Percentiles rank a stretch among this genome's conserved stretches.
phyloP scores from a whole-genome alignment of 2,329 filamentous ascomycete species.

The Cladosporium sp. region DNA sequence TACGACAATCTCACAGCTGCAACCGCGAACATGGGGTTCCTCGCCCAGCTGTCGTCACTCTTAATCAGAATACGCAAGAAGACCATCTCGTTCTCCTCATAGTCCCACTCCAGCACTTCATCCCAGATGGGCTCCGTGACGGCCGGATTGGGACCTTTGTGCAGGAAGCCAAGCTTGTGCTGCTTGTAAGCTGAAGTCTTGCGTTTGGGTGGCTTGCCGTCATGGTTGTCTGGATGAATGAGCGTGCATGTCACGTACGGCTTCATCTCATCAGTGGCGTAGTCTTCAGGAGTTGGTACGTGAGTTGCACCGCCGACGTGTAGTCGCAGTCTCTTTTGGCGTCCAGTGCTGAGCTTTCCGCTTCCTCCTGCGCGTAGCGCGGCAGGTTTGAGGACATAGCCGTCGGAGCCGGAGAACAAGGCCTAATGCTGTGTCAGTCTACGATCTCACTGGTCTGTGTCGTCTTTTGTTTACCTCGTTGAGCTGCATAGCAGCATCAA shows the following conservation, averaged over 20 bases:
- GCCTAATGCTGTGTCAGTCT: conserved; percentile 37
- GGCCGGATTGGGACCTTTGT: conserved; percentile 60
- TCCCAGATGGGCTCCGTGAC: conserved; percentile 65
- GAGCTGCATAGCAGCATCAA: conserved; percentile 64
- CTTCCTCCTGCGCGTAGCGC: conserved; percentile 58
- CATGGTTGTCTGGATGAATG: conserved; percentile 57
- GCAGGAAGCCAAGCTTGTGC: conserved; percentile 59
- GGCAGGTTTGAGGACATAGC: conserved; percentile 65
- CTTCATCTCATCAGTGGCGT: conserved; percentile 55
- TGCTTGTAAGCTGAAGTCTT: conserved; percentile 64
- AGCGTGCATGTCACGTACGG: conserved; percentile 68
- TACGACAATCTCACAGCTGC: conserved; percentile 62
- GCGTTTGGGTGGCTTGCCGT: conserved; percentile 55
- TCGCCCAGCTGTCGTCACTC: conserved; percentile 63
- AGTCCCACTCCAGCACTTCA: conserved; percentile 67
- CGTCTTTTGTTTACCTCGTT: conserved; percentile 49
- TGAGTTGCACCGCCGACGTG: conserved; percentile 64
- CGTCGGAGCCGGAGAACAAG: conserved; percentile 64
- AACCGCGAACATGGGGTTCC: conserved; percentile 63
- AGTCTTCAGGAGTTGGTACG: conserved; percentile 55
- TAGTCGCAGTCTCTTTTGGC: conserved; percentile 55
- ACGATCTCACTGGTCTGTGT: no score
- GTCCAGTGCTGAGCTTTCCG: conserved; percentile 50
- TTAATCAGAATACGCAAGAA: conserved; percentile 68
- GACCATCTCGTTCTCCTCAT: conserved; percentile 64